Evolutionary conservation across 352 stramenopile species (phyloP).

Genomic region (Globisporangium carolinianum): DNA sequence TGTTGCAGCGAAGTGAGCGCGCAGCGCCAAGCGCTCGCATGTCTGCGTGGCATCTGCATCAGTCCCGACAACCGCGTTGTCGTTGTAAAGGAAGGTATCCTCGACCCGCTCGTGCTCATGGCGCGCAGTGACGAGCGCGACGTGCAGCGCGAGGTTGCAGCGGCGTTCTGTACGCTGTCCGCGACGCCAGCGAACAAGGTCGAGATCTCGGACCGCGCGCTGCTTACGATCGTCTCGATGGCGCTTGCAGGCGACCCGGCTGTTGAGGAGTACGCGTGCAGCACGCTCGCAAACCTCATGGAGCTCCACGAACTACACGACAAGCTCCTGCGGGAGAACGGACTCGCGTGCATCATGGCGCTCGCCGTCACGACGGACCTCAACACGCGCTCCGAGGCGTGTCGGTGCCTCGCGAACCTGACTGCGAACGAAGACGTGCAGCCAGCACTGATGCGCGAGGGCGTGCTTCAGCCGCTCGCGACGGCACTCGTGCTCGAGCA

Average conservation of each 20-base stretch:
- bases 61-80: constrained; percentile 80
- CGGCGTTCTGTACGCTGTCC: constrained; percentile 92
- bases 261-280: constrained; percentile 92
- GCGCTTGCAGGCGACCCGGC: constrained; percentile 87
- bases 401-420: constrained; percentile 91
- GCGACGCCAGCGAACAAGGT: constrained; percentile 95
- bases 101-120: constrained; percentile 95
- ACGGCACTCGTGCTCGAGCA: constrained; percentile 84
- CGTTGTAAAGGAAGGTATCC: constrained; percentile 91
- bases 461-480: constrained; percentile 87
- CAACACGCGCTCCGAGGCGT: constrained; percentile 90
- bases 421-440: constrained; percentile 93
- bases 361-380: constrained; percentile 86
- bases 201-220: constrained; percentile 89
- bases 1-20: constrained; percentile 92
- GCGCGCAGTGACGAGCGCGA: constrained; percentile 88
- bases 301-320: constrained; percentile 92
- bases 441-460: constrained; percentile 88
- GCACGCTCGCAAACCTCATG: constrained; percentile 93
- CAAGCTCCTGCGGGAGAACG: constrained; percentile 93
- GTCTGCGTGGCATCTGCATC: constrained; percentile 91
- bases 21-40: constrained; percentile 90
- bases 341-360: constrained; percentile 89
- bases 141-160: constrained; percentile 90
- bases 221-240: constrained; percentile 95